Evolutionary conservation across 352 stramenopile species (phyloP), one percentile per base, ranked within the genome.

Genomic region (Globisporangium okanoganense): DNA sequence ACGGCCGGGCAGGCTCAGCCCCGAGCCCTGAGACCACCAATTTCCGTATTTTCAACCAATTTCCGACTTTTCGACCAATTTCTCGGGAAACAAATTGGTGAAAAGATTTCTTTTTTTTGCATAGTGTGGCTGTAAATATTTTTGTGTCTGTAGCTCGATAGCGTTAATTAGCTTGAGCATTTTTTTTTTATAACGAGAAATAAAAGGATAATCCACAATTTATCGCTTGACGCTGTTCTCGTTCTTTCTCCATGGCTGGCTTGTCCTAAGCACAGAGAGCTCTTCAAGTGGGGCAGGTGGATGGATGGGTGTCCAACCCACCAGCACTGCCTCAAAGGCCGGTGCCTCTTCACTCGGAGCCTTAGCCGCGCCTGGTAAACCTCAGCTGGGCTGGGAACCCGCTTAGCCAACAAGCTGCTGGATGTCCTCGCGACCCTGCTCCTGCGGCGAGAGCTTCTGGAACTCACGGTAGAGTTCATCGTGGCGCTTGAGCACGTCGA

Each of bases 391-490:
- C n/a, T n/a, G n/a, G n/a, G n/a, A n/a, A n/a, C n/a, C 7, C 20
- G 47, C 16, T 43, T 55, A 65, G 14, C 43, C 53, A 5, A 77
- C 20, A 27, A 89, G 65, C 50, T 73, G 47, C 61, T 89, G 79
- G 29, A 89, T 79, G 44, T 89, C 78, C 3, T 69, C 58, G 52
- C 77, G 79, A 29, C 64, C 71, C 57, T 85, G 72, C 24, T 83
- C 70, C 33, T 75, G 61, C 6, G 58, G 60, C 10, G 79, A 63
- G 22, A 89, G 67, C 29, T 74, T 50, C 55, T 87, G 73, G 41
- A 87, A 79, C 44, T 61, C 63, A 29, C 64, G 68, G 16, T 80
- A 58, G 61, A 89, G 63, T 45, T 87, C 77, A 8, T 86, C 78
- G 2, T 65, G 56, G 36, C 70, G 69, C 1, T 73, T 72, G 18